phyloP scores from a whole-genome alignment of 2,329 filamentous ascomycete species.

The Colletotrichum simmondsii region DNA sequence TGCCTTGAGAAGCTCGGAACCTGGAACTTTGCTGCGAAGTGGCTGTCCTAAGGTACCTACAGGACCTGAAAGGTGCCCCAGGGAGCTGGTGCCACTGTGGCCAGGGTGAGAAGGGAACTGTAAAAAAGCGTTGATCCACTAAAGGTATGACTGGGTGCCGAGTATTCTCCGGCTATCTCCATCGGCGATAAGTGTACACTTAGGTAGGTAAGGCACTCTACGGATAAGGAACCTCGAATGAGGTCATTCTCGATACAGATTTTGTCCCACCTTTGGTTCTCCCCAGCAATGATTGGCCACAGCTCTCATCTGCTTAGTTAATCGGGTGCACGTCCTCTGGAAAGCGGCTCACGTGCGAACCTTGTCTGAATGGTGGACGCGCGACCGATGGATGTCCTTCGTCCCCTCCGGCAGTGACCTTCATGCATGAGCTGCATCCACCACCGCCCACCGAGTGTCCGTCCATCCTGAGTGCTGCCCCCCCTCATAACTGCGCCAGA shows the following conservation, averaged over 20 bases:
- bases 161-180: constrained; percentile 2
- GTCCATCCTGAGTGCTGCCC: constrained; percentile 3
- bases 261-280: background rate
- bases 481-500: constrained; percentile 17
- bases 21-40: background rate
- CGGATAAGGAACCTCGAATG: background rate
- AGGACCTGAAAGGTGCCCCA: too few species aligned
- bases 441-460: background rate
- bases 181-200: background rate
- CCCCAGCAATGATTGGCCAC: constrained; percentile 3
- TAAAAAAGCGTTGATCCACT: background rate
- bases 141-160: background rate
- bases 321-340: background rate
- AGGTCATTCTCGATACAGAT: constrained; percentile 17
- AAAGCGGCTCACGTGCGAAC: constrained; percentile 33
- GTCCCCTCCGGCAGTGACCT: constrained; percentile 14
- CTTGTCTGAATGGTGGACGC: constrained; percentile 14
- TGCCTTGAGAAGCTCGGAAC: background rate
- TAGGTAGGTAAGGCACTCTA: background rate
- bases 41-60: background rate
- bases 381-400: background rate
- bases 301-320: background rate
- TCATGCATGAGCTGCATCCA: constrained; percentile 11
- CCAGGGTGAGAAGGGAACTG: background rate
- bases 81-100: background rate